Evolutionary conservation across 441 rosid genomes (phyloP).

Genomic region (Populus tomentosa): DNA sequence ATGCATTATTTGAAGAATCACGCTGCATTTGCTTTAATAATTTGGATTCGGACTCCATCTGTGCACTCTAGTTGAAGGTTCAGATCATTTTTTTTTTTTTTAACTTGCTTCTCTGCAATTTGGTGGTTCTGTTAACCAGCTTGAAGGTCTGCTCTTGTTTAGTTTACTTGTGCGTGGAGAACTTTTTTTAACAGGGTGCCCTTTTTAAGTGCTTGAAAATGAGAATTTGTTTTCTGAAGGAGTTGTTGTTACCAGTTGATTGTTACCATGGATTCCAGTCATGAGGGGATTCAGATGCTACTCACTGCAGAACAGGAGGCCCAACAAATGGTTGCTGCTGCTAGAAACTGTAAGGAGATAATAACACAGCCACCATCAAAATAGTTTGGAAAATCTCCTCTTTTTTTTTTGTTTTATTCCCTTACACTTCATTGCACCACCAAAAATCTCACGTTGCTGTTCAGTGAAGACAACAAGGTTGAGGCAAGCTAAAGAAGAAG

Average conservation of each 20-base stretch:
- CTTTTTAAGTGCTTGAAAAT: not conserved
- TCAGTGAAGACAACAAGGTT: conserved; percentile 52
- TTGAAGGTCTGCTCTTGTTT: not conserved
- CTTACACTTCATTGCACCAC: not conserved
- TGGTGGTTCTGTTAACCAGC: not conserved
- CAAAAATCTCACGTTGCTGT: not conserved
- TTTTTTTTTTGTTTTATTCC: too few relatives aligned
- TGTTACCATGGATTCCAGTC: conserved; percentile 51
- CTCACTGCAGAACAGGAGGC: conserved; percentile 69
- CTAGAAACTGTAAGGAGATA: conserved; percentile 44
- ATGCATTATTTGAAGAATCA: too few relatives aligned
- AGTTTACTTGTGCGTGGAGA: not conserved
- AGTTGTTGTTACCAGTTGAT: not conserved
- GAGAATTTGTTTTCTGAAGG: not conserved
- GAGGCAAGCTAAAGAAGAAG: conserved; percentile 73
- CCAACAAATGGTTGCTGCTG: conserved; percentile 47
- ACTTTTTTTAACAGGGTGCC: not conserved
- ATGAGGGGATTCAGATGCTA: conserved; percentile 73
- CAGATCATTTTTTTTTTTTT: too few relatives aligned
- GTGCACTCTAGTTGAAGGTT: not conserved
- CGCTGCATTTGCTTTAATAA: too few relatives aligned
- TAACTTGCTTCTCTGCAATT: not conserved
- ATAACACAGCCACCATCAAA: not conserved
- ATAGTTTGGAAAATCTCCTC: not conserved
- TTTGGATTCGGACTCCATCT: not conserved